These are phyloP conservation scores for Domatiomyces catenatus DNA, from an alignment of 2,329 filamentous ascomycete species.

Conservation along the genomic window DNA sequence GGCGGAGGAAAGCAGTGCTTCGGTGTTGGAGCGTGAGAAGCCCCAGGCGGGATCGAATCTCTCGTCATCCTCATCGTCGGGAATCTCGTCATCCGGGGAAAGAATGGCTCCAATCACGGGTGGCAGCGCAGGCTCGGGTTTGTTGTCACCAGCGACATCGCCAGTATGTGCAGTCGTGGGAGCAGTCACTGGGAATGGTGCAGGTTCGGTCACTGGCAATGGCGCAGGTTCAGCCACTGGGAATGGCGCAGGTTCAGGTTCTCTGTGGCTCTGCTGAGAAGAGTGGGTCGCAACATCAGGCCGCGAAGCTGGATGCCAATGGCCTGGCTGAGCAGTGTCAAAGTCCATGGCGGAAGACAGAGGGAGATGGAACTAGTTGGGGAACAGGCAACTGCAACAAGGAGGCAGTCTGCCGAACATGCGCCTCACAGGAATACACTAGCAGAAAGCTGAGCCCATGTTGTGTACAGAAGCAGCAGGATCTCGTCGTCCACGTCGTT, in stretches of 20 bases:
- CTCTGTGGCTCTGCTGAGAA: background rate
- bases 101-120: background rate
- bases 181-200: no score
- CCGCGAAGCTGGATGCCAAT: conserved; percentile 43
- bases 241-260: background rate
- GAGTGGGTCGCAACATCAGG: background rate
- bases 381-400: background rate
- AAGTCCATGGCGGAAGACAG: background rate
- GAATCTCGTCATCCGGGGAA: conserved; percentile 3
- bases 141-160: no score
- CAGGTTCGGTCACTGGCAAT: no score
- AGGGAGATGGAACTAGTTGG: background rate
- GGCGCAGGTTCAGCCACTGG: no score
- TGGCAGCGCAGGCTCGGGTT: background rate
- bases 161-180: no score
- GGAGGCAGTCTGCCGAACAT: background rate
- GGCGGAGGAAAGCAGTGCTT: conserved; percentile 11
- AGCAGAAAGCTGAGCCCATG: background rate
- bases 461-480: background rate
- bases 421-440: background rate
- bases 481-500: background rate
- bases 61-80: conserved; percentile 11
- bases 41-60: conserved; percentile 17
- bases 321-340: conserved; percentile 18
- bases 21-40: conserved; percentile 11